Conservation (phyloP, 306 rosid species). For the Cucumis hystrix region DNA sequence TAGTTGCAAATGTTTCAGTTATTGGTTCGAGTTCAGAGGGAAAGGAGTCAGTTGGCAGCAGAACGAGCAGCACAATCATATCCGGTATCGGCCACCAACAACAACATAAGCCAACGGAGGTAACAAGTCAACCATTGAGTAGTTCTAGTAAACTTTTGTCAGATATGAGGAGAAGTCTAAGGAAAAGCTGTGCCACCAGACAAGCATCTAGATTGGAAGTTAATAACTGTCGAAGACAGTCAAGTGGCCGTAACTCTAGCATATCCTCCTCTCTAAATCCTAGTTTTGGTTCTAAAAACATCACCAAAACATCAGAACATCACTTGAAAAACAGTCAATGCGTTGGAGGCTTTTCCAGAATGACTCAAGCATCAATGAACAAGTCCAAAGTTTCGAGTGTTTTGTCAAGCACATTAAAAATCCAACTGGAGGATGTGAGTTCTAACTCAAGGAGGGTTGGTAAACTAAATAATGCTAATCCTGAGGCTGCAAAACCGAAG, state of each 20-base stretch:
- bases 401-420: constrained; percentile 15
- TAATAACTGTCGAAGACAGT: constrained; percentile 20
- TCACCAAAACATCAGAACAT: constrained; percentile 16
- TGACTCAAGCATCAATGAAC: constrained; percentile 25
- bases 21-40: constrained; percentile 15
- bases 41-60: constrained; percentile 25
- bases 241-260: constrained; percentile 45
- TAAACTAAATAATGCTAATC: constrained; percentile 5
- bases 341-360: constrained; percentile 19
- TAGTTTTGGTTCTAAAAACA: constrained; percentile 19
- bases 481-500: constrained; percentile 27
- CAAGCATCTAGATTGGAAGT: constrained; percentile 31
- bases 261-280: constrained; percentile 58
- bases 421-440: constrained; percentile 15
- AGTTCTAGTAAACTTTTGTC: constrained; percentile 26
- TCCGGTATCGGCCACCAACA: constrained; percentile 26
- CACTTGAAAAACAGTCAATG: constrained; percentile 18
- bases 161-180: constrained; percentile 22
- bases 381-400: constrained; percentile 9
- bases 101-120: constrained; percentile 20
- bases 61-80: constrained; percentile 30
- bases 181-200: constrained; percentile 31
- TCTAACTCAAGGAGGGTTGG: constrained; percentile 17
- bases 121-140: constrained; percentile 23
- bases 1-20: constrained; percentile 1